Conservation (phyloP, 768 basidiomycete species). For the Gloeostereum incarnatum region DNA sequence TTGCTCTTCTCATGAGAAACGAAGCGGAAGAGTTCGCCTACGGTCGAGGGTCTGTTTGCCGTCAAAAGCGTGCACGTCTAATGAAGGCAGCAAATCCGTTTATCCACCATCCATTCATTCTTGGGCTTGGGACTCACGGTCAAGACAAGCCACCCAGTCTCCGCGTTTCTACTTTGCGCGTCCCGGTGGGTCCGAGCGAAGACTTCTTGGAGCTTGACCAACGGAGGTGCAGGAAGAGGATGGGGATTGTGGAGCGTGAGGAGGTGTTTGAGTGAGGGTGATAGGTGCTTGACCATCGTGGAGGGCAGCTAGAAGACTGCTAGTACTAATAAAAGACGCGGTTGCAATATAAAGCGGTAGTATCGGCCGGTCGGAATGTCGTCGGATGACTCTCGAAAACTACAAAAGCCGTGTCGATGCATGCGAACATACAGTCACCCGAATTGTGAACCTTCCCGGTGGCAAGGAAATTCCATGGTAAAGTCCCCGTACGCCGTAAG, state of each 20-base stretch:
- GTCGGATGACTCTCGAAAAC: too few relatives aligned
- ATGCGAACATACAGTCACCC: not conserved
- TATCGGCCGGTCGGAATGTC: too few relatives aligned
- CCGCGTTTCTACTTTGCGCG: conserved; percentile 54
- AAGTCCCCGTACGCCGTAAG: too few relatives aligned
- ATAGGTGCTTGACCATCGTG: conserved; percentile 39
- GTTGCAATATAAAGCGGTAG: too few relatives aligned
- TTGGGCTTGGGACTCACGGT: conserved; percentile 41
- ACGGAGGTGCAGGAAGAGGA: conserved; percentile 46
- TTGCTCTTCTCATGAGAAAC: conserved; percentile 39
- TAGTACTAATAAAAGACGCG: too few relatives aligned
- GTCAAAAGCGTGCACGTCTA: conserved; percentile 82
- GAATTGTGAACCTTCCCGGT: not conserved
- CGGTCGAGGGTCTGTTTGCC: conserved; percentile 67
- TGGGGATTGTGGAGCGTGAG: conserved; percentile 59
- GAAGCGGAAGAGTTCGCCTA: conserved; percentile 78
- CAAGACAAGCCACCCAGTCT: conserved; percentile 76
- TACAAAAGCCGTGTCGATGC: too few relatives aligned
- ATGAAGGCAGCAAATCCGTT: conserved; percentile 13
- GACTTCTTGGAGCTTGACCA: conserved; percentile 40
- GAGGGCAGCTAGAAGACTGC: not conserved
- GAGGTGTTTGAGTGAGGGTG: conserved; percentile 63
- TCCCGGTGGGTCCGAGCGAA: conserved; percentile 57
- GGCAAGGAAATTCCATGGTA: too few relatives aligned
- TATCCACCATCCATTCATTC: conserved; percentile 3